These are phyloP conservation scores for Silene noctiflora DNA, from an alignment of 179 eudicot species.

Conservation along the genomic window DNA sequence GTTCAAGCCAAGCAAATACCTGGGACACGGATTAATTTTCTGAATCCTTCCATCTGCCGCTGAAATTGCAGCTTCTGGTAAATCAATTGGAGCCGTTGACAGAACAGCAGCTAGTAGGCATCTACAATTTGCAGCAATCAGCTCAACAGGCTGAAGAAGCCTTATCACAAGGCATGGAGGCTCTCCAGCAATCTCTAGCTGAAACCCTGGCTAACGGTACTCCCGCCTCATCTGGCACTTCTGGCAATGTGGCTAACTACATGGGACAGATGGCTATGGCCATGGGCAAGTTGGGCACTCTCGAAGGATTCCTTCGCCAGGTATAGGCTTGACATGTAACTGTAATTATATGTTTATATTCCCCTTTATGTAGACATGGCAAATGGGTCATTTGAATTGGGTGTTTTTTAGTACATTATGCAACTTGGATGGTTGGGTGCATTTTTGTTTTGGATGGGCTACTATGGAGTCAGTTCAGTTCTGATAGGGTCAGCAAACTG, in stretches of 20 bases:
- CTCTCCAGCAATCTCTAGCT: slow-evolving; percentile 84
- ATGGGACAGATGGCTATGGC: slow-evolving; percentile 99
- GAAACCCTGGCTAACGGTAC: slow-evolving; percentile 75
- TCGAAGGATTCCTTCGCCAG: slow-evolving; percentile 90
- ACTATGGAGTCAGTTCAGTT: no score
- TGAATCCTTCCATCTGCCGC: background rate
- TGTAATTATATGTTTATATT: background rate
- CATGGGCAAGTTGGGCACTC: slow-evolving; percentile 94
- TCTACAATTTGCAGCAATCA: slow-evolving; percentile 73
- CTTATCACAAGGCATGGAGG: slow-evolving; percentile 95
- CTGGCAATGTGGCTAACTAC: slow-evolving; percentile 89
- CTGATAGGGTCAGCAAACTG: no score
- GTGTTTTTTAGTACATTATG: no score
- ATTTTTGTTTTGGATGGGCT: no score
- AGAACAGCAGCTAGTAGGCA: slow-evolving; percentile 69
- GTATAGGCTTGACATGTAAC: slow-evolving; percentile 31
- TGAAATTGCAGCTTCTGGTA: slow-evolving; percentile 65
- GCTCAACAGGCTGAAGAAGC: slow-evolving; percentile 98
- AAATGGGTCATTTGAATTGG: no score
- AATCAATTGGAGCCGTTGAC: slow-evolving; percentile 89
- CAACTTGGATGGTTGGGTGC: no score
- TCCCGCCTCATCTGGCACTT: slow-evolving; percentile 54
- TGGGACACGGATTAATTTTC: background rate
- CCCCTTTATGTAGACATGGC: background rate
- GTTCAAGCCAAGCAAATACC: no score